These are phyloP conservation scores for Hanseniaspora lachancei DNA, from an alignment of 805 yeast genomes.

Conservation along the genomic window DNA sequence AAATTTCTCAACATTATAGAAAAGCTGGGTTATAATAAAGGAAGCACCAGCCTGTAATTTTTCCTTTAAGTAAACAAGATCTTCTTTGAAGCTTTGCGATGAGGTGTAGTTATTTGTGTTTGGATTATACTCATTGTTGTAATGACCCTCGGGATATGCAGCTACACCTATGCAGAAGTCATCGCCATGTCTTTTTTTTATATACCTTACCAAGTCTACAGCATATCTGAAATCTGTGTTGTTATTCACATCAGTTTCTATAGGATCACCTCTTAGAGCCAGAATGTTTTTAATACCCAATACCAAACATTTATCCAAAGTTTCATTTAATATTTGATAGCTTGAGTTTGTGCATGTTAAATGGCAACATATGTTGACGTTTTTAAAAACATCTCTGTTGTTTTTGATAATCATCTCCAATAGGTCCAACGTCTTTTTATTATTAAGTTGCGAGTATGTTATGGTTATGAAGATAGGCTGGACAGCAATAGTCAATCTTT, in stretches of 20 bases:
- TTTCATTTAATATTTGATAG: conserved; percentile 59
- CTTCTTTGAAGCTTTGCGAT: conserved; percentile 52
- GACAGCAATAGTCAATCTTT: conserved; percentile 64
- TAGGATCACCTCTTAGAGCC: conserved; percentile 93
- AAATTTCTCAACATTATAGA: conserved; percentile 75
- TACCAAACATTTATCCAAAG: conserved; percentile 54
- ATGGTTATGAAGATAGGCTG: conserved; percentile 85
- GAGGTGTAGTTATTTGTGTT: background rate
- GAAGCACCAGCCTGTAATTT: conserved; percentile 92
- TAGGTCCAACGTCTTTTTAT: conserved; percentile 70
- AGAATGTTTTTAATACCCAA: conserved; percentile 79
- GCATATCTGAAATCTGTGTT: conserved; percentile 49
- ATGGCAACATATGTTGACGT: conserved; percentile 85
- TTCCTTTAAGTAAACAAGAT: conserved; percentile 66
- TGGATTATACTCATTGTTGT: conserved; percentile 37
- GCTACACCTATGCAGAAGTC: conserved; percentile 93
- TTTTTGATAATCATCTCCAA: conserved; percentile 37
- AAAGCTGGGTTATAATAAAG: conserved; percentile 80
- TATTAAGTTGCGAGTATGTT: conserved; percentile 98
- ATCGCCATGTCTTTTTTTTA: conserved; percentile 55
- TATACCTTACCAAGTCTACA: conserved; percentile 73
- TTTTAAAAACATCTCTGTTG: conserved; percentile 53
- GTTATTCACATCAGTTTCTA: conserved; percentile 42
- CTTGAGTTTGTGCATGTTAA: conserved; percentile 92
- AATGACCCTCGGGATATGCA: conserved; percentile 93